Evolutionary conservation across 176 grass and related monocot genomes (phyloP).

Genomic region (maize (Zea mays)): DNA sequence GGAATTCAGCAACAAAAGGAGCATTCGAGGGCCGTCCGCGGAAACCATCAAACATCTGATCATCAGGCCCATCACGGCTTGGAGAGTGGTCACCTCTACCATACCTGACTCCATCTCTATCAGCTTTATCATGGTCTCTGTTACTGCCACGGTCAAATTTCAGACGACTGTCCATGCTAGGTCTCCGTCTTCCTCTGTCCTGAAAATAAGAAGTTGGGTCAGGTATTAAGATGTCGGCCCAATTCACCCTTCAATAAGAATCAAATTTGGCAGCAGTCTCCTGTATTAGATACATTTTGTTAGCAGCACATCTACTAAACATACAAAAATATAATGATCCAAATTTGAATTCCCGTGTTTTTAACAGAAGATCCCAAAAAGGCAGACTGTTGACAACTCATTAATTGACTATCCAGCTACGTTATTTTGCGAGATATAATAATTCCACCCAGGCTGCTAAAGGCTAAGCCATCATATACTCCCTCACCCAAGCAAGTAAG

Average conservation of each 20-base stretch:
- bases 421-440: not conserved
- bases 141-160: slow-evolving; percentile 68
- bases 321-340: not conserved
- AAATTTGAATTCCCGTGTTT: slow-evolving; percentile 1
- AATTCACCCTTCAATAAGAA: slow-evolving; percentile 17
- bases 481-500: not conserved
- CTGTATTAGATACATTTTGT: not conserved
- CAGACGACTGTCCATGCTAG: slow-evolving; percentile 57
- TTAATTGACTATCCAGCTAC: not conserved
- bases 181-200: slow-evolving; percentile 66
- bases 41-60: slow-evolving; percentile 81
- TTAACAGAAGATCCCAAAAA: not conserved
- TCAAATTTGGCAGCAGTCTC: not conserved
- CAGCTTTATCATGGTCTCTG: slow-evolving; percentile 68
- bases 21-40: slow-evolving; percentile 58
- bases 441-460: not conserved
- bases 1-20: slow-evolving; percentile 83
- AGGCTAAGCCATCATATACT: not conserved
- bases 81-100: slow-evolving; percentile 64
- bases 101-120: slow-evolving; percentile 77
- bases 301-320: not conserved
- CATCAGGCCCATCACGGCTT: slow-evolving; percentile 62
- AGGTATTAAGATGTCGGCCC: slow-evolving; percentile 16
- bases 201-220: slow-evolving; percentile 41
- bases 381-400: not conserved